Percentiles rank a stretch among this genome's conserved stretches.
Conservation (phyloP, 2,329 filamentous ascomycete species). For the Ophiocordyceps camponoti-saundersi region DNA sequence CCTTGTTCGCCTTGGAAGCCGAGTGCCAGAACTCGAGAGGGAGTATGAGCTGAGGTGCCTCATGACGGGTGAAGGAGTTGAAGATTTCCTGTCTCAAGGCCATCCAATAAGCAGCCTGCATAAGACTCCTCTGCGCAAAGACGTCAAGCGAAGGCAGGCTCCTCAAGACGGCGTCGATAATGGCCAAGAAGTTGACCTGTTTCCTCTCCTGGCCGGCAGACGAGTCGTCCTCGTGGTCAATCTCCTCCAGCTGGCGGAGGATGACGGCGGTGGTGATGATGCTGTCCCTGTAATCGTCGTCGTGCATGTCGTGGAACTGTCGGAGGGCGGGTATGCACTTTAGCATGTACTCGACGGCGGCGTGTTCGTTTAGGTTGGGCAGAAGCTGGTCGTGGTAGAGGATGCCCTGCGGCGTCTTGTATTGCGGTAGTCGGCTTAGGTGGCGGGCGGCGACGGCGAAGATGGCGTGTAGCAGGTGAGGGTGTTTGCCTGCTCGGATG, state of each 20-base stretch:
- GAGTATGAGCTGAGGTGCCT: constrained; percentile 19
- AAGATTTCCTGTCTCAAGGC: constrained; percentile 22
- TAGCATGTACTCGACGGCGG: constrained; percentile 22
- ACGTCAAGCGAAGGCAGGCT: constrained; percentile 18
- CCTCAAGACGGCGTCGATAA: constrained; percentile 20
- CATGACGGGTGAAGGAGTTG: constrained; percentile 20
- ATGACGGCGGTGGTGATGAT: constrained; percentile 23
- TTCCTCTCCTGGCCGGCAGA: constrained; percentile 1
- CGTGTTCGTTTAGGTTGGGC: constrained; percentile 16
- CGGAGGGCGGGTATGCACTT: constrained; percentile 21
- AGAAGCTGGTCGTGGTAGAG: constrained; percentile 20
- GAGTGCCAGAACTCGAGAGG: constrained; percentile 15
- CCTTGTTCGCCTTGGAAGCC: constrained; percentile 20
- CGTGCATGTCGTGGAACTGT: constrained; percentile 17
- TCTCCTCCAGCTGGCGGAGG: constrained; percentile 22
- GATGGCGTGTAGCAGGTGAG: constrained; percentile 21
- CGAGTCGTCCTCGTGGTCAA: constrained; percentile 19
- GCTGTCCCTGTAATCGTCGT: constrained; percentile 21
- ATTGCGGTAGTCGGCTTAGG: constrained; percentile 19
- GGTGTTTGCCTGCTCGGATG: constrained; percentile 15
- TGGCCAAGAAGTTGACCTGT: constrained; percentile 21
- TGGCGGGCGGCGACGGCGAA: constrained; percentile 22
- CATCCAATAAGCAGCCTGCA: constrained; percentile 24
- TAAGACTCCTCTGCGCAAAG: constrained; percentile 17
- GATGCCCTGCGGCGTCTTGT: constrained; percentile 17